Base-by-base conservation (phyloP, 2,329 filamentous ascomycete species). In the Dendryphion nanum region DNA sequence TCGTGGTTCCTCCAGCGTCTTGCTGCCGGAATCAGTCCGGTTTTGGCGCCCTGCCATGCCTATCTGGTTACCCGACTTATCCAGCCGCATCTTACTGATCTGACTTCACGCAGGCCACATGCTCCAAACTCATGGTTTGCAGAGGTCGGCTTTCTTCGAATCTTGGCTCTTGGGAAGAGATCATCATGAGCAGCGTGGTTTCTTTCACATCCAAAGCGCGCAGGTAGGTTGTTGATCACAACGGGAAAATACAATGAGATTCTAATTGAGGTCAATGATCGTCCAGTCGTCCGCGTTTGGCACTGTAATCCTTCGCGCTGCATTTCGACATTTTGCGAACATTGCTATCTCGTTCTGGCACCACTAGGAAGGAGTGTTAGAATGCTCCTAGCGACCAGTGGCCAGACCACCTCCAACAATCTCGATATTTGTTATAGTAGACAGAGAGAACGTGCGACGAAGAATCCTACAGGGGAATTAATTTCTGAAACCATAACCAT, bases 401-500 rank as follows among this genome's bases (percentile, higher is more conserved):
- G n/a, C 23, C 23, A 26, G 23, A n/a, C 23, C 23, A 26, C 23
- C 23, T 26, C 13, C 31, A 18, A 16, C 18, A 21, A 15, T 30
- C 29, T 30, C 29, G 16, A 30, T 30, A n/a, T n/a, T n/a, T n/a
- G n/a, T n/a, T n/a, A n/a, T n/a, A n/a, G n/a, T n/a, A n/a, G n/a
- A n/a, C n/a, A n/a, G n/a, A n/a, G n/a, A n/a, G n/a, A n/a, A n/a
- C n/a, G n/a, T n/a, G n/a, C n/a, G n/a, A n/a, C n/a, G n/a, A n/a
- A n/a, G 10, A 16, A 16, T 10, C 29, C 7, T 31, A n/a, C n/a
- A 42, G 42, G 35, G 41, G 35, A 41, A 43, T 47, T 47, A 38
- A 41, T 30, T 42, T 37, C 23, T 44, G 44, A 47, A 47, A 47
- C 44, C 28, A 17, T 17, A 37, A 28, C 33, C 20, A 37, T 26